phyloP scores from a whole-genome alignment of 1,284 basidiomycete genomes.

The Ceratobasidium sp. region DNA sequence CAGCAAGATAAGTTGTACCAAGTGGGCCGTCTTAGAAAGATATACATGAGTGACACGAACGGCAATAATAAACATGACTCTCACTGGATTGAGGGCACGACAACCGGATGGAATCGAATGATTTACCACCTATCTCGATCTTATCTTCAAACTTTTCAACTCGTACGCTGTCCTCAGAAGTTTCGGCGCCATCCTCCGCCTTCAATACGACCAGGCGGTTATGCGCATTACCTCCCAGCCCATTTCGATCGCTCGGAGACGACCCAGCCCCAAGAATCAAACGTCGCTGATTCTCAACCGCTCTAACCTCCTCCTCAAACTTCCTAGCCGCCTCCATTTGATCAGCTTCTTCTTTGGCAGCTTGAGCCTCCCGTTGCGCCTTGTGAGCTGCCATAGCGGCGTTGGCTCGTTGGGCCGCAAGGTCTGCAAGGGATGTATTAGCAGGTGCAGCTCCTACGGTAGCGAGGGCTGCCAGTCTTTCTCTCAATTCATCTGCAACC shows the following conservation, averaged over 20 bases:
- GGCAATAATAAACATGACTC: neutral
- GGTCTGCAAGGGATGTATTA: slow-evolving; percentile 34
- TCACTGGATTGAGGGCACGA: slow-evolving; percentile 33
- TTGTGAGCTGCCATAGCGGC: slow-evolving; percentile 26
- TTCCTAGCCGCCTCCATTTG: slow-evolving; percentile 25
- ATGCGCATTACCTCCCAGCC: neutral
- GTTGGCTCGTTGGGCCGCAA: slow-evolving; percentile 22
- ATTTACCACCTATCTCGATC: slow-evolving; percentile 13
- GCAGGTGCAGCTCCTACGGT: slow-evolving; percentile 7
- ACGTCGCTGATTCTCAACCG: slow-evolving; percentile 22
- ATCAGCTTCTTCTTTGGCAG: slow-evolving; percentile 28
- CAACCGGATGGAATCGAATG: slow-evolving; percentile 14
- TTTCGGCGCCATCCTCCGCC: neutral
- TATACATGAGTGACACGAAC: neutral
- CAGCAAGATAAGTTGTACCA: slow-evolving; percentile 31
- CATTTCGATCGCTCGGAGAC: slow-evolving; percentile 21
- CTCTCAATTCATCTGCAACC: slow-evolving; percentile 35
- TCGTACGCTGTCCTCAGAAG: neutral
- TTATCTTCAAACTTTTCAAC: slow-evolving; percentile 13
- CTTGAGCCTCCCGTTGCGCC: slow-evolving; percentile 31
- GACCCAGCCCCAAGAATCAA: neutral
- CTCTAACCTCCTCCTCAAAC: slow-evolving; percentile 34
- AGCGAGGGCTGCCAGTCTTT: slow-evolving; percentile 8
- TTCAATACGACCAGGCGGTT: neutral
- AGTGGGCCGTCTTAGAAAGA: slow-evolving; percentile 10